Conservation (phyloP, 139 green algal species). For the Chlorella sorokiniana region DNA sequence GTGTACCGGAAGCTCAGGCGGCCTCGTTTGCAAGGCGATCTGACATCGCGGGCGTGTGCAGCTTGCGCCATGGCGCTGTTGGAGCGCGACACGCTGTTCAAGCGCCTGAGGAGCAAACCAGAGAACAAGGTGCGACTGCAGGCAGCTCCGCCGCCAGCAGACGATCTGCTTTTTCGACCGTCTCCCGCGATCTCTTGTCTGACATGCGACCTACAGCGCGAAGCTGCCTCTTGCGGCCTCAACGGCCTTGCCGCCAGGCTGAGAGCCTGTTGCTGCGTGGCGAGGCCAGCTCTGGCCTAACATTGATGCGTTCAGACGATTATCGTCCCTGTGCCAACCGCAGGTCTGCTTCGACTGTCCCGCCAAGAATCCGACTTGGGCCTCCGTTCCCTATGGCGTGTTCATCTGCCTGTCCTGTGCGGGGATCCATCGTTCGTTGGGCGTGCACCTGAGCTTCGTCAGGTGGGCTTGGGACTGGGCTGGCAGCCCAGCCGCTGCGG, state of each 20-base stretch:
- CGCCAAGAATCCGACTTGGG: conserved; percentile 96
- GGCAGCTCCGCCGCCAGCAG: too few relatives aligned
- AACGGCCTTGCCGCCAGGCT: too few relatives aligned
- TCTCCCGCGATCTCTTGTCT: too few relatives aligned
- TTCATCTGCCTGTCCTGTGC: conserved; percentile 97
- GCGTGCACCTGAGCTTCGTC: conserved; percentile 96
- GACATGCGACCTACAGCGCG: too few relatives aligned
- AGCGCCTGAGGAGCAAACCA: conserved; percentile 76
- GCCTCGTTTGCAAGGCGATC: too few relatives aligned
- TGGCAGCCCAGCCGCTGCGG: background rate
- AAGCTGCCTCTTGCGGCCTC: too few relatives aligned
- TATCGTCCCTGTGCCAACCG: background rate
- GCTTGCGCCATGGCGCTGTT: conserved; percentile 34
- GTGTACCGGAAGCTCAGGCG: too few relatives aligned
- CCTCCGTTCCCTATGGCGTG: conserved; percentile 92
- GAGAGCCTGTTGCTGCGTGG: too few relatives aligned
- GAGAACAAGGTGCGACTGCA: conserved; percentile 86
- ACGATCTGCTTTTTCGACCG: too few relatives aligned
- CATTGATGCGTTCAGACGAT: too few relatives aligned
- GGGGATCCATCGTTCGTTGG: conserved; percentile 90
- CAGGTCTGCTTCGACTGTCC: conserved; percentile 97
- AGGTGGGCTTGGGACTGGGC: too few relatives aligned
- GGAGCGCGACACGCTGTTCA: conserved; percentile 87
- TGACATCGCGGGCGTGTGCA: background rate
- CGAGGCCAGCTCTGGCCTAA: too few relatives aligned